Percentiles rank a stretch among this genome's conserved stretches.
These are phyloP conservation scores for Pseudocercospora cruenta DNA, from an alignment of 2,329 filamentous ascomycete genomes.

Conservation along the genomic window DNA sequence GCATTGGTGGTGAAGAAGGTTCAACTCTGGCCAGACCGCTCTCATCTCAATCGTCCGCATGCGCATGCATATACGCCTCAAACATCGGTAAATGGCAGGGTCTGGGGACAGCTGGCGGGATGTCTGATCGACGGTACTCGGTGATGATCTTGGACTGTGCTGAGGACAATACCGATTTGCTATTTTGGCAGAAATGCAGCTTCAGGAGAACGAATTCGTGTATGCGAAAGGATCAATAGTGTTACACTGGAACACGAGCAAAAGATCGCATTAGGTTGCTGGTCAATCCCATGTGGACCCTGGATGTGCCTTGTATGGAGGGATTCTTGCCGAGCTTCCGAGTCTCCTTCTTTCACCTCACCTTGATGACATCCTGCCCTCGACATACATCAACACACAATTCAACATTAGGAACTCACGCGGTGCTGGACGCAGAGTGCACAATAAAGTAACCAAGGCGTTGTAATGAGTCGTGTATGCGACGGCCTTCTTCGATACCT, in stretches of 20 bases:
- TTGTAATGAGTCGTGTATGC: too few relatives aligned
- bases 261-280: not conserved
- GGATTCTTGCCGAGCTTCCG: not conserved
- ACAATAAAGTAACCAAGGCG: too few relatives aligned
- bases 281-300: not conserved
- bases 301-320: not conserved
- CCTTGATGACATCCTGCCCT: too few relatives aligned
- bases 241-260: not conserved
- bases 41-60: not conserved
- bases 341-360: not conserved
- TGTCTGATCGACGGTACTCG: not conserved
- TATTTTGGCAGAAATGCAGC: not conserved
- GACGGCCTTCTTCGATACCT: too few relatives aligned
- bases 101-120: constrained; percentile 1
- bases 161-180: not conserved
- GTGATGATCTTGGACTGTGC: not conserved
- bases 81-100: not conserved
- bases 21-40: not conserved
- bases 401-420: too few relatives aligned
- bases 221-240: not conserved
- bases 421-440: too few relatives aligned
- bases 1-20: not conserved
- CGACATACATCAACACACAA: too few relatives aligned
- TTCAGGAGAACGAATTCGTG: not conserved
- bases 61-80: not conserved